Percentiles rank a stretch among this genome's conserved stretches.
Conservation (phyloP, 192 early-diverging fungal genomes). For the Coemansia sp. region DNA sequence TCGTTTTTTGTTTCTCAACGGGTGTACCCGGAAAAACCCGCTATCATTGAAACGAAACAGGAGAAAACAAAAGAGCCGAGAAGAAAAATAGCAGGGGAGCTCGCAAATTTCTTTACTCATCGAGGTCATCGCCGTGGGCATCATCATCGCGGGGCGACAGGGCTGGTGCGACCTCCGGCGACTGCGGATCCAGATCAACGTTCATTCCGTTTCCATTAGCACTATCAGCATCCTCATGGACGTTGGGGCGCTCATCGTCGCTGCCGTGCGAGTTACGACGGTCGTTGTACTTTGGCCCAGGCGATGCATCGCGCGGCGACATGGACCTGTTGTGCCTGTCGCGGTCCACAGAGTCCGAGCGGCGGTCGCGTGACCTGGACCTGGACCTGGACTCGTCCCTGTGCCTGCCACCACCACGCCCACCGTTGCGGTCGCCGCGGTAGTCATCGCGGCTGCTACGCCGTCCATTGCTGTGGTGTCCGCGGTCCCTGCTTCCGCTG, state of each 20-base stretch:
- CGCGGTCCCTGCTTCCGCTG: slow-evolving; percentile 24
- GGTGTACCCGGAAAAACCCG: too few species aligned
- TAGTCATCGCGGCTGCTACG: slow-evolving; percentile 9
- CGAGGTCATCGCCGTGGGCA: slow-evolving; percentile 8
- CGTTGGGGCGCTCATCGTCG: slow-evolving; percentile 10
- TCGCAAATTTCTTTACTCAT: background rate
- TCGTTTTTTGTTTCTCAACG: too few species aligned
- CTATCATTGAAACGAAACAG: background rate
- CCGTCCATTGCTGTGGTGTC: slow-evolving; percentile 16
- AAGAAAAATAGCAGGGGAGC: too few species aligned
- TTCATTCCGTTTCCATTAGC: background rate
- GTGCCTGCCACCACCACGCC: background rate
- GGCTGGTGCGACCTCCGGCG: slow-evolving; percentile 5
- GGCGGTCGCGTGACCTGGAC: slow-evolving; percentile 1
- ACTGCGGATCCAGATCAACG: slow-evolving; percentile 13
- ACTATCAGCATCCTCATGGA: background rate
- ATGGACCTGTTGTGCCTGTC: background rate
- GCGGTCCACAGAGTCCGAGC: slow-evolving; percentile 1
- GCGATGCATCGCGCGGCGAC: slow-evolving; percentile 3
- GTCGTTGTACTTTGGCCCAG: background rate
- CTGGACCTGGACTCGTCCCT: background rate
- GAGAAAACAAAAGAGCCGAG: background rate
- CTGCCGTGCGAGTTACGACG: slow-evolving; percentile 8
- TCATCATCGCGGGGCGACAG: slow-evolving; percentile 10
- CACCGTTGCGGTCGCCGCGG: background rate